Base-by-base conservation (phyloP, 345 rosid genomes). In the Heritiera littoralis region DNA sequence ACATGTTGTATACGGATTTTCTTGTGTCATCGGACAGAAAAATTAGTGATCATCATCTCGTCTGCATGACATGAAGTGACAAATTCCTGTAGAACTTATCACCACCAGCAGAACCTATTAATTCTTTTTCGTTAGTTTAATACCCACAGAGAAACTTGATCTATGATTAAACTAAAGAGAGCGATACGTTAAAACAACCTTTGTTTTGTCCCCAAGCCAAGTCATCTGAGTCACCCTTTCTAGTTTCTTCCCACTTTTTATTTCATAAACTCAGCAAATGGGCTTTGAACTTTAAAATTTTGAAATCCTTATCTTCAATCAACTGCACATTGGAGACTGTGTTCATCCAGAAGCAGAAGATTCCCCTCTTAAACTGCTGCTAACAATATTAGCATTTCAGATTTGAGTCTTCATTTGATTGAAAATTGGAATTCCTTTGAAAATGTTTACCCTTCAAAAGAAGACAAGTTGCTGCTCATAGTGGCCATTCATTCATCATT, bases 181-280 rank as follows among this genome's bases (percentile, higher is more conserved):
- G 23, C 60, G 30, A 28, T 32, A 49, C 1, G 7, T 71, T 51
- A 12, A 2, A 69, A 28, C 14, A 70, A 49, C 3, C 40, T 70
- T 70, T 48, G 58, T 70, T 70, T 48, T 70, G 74, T 49, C 74
- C 59, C 59, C 59, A 71, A 70, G 74, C 74, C 58, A 71, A 49
- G 59, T 4, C 59, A 71, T 71, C 56, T 5, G 40, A 20, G n/a
- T 48, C 58, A 20, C 17, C 54, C 18, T 46, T 20, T 0, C 28
- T 23, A 23, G 28, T 23, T 23, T 48, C 18, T 23, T 6, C 56
- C 28, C 52, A 9, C 51, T 5, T 45, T 45, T 68, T 23, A 32
- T 23, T 71, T 52, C 23, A 52, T 28, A 32, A 35, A 72, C 61
- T 52, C 9, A 52, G n/a, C 54, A 70, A 71, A 49, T 23, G n/a